Evolutionary conservation across 2,329 filamentous ascomycete genomes (phyloP).

Genomic region (Claviceps paspali): DNA sequence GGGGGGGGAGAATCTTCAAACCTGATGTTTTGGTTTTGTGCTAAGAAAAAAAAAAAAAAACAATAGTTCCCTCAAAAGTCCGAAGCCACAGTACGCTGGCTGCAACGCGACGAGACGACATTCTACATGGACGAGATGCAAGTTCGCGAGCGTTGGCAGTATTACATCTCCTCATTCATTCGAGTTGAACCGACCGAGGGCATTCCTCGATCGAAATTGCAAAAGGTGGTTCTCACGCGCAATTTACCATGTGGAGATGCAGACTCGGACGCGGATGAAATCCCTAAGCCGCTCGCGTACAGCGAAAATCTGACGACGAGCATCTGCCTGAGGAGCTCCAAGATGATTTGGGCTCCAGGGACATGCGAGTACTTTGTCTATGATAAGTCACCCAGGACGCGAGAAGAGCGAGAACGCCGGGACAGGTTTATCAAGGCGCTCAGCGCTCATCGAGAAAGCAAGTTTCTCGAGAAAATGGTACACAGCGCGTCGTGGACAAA

Average conservation of each 20-base stretch:
- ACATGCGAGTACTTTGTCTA: conserved; percentile 60
- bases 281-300: conserved; percentile 44
- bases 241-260: conserved; percentile 50
- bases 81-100: conserved; percentile 57
- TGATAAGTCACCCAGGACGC: conserved; percentile 51
- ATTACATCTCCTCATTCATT: conserved; percentile 87
- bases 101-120: conserved; percentile 54
- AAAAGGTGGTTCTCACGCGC: conserved; percentile 54
- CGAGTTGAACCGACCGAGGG: conserved; percentile 80
- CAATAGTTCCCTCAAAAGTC: conserved; percentile 52
- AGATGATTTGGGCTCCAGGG: conserved; percentile 59
- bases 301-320: conserved; percentile 55
- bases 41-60: too few relatives aligned
- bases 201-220: conserved; percentile 47
- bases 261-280: conserved; percentile 47
- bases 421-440: conserved; percentile 36
- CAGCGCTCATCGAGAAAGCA: conserved; percentile 49
- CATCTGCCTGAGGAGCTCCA: conserved; percentile 64
- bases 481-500: conserved; percentile 70
- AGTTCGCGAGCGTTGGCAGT: conserved; percentile 72
- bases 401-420: conserved; percentile 43
- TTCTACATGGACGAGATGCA: conserved; percentile 85
- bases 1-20: too few relatives aligned
- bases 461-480: conserved; percentile 65
- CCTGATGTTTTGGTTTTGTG: too few relatives aligned